phyloP scores from a whole-genome alignment of 176 grass and related monocot species.

The Juncus effusus region DNA sequence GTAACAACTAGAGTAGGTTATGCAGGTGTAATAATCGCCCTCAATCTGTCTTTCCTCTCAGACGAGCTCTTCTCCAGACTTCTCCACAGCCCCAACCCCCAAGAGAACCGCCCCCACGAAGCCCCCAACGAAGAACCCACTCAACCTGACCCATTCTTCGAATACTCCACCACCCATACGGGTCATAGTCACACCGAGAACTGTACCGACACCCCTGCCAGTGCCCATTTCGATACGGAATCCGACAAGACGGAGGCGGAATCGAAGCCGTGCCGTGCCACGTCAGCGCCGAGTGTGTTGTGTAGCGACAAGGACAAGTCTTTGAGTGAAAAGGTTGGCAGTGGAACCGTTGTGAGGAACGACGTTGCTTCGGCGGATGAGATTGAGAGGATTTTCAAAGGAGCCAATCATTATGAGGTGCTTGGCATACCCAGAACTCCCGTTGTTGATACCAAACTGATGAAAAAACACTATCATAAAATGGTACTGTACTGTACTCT shows the following conservation, averaged over 20 bases:
- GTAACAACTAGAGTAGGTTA: conserved; percentile 69
- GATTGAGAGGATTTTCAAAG: conserved; percentile 89
- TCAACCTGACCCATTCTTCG: conserved; percentile 60
- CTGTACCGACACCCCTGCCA: too few species aligned
- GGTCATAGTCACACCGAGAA: conserved; percentile 12
- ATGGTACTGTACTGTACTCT: conserved; percentile 36
- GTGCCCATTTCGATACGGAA: conserved; percentile 22
- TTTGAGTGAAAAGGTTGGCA: conserved; percentile 15
- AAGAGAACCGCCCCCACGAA: conserved; percentile 41
- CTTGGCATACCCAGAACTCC: conserved; percentile 49
- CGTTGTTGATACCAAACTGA: conserved; percentile 40
- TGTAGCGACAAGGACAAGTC: conserved; percentile 43
- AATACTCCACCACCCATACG: conserved; percentile 37
- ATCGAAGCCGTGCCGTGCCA: conserved; percentile 59
- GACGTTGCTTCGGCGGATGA: conserved; percentile 73
- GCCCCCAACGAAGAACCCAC: conserved; percentile 34
- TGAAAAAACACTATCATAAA: conserved; percentile 82
- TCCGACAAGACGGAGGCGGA: conserved; percentile 47
- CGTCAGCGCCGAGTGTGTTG: conserved; percentile 55
- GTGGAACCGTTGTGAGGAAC: conserved; percentile 55
- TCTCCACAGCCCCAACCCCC: conserved; percentile 48
- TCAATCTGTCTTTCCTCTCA: conserved; percentile 89
- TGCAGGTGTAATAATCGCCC: conserved; percentile 69
- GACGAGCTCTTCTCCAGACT: conserved; percentile 88
- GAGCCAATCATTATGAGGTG: conserved; percentile 84